These are phyloP conservation scores for Fonsecaea nubica DNA, from an alignment of 2,329 filamentous ascomycete genomes.

Conservation along the genomic window DNA sequence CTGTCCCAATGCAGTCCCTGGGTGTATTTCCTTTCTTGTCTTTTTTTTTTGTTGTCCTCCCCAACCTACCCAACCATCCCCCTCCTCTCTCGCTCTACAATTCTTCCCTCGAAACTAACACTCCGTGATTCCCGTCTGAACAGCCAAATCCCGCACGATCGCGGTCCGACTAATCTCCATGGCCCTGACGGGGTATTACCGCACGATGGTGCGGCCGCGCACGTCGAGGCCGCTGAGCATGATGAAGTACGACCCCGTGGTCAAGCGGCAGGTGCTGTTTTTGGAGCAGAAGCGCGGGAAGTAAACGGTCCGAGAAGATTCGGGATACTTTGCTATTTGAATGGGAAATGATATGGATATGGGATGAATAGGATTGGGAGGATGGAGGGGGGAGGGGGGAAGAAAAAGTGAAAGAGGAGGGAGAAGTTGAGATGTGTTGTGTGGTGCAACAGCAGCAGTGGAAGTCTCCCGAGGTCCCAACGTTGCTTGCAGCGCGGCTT, in stretches of 20 bases:
- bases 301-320: constrained; percentile 1
- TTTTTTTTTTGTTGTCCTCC: background rate
- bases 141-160: constrained; percentile 89
- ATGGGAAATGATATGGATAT: background rate
- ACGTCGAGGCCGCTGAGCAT: constrained; percentile 86
- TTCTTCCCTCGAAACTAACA: too few species aligned
- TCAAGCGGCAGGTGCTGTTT: constrained; percentile 94
- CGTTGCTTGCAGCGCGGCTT: too few species aligned
- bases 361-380: background rate
- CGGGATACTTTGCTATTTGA: too few species aligned
- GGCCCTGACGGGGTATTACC: constrained; percentile 98
- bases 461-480: too few species aligned
- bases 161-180: constrained; percentile 94
- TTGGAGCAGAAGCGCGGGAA: constrained; percentile 81
- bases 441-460: too few species aligned
- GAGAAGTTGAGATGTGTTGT: too few species aligned
- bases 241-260: constrained; percentile 98
- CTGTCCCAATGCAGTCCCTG: too few species aligned
- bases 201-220: constrained; percentile 84
- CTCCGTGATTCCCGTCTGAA: too few species aligned
- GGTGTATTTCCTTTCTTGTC: background rate
- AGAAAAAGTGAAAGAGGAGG: background rate
- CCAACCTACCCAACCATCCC: background rate
- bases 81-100: too few species aligned
- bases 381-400: background rate